Base-by-base conservation (phyloP, 73 alveolate genomes). In the Paramecium octaurelia region DNA sequence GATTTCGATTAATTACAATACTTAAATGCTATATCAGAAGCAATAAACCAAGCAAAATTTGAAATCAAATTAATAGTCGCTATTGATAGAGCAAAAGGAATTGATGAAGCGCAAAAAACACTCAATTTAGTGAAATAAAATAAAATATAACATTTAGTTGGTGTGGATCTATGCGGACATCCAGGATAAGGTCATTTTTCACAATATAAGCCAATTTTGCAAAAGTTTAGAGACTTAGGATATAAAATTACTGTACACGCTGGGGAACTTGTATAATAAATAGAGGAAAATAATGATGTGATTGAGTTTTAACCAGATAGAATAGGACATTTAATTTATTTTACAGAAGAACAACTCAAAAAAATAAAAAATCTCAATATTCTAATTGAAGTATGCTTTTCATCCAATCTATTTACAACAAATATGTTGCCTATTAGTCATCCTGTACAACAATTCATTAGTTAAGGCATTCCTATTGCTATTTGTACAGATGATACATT, bases 161-260 rank as follows among this genome's bases (percentile, higher is more conserved):
- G 99, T 20, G 73, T 98, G 24, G 99, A 98, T 86, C 92, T 96
- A 43, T 92, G 98, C 88, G 99, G 99, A 18, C 97, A 97, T 83
- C 99, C 99, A 1, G 88, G 86, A 23, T 71, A 27, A 24, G 97
- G 96, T 10, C 86, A 86, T 34, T 95, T 98, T 86, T 50, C 36
- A 58, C 94, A 96, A 16, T 97, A 34, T 88, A 46, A 18, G 7
- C 84, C 48, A 10, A 58, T 92, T 18, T 92, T 96, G 23, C 57
- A 77, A 23, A 64, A 92, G 12, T 98, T 98, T n/a, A 84, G 95
- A 59, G 95, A 95, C 1, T 59, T 20, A n/a, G 98, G 98, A 3
- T 40, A 93, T 7, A 97, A 95, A 75, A 90, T 93, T 4, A 80
- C 97, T n/a, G 50, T 97, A 3, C 98, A 97, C 88, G 48, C 95